Percentiles rank a stretch among this genome's conserved stretches.
phyloP scores from a whole-genome alignment of 257 asterid species.

The Ophiorrhiza pumila region DNA sequence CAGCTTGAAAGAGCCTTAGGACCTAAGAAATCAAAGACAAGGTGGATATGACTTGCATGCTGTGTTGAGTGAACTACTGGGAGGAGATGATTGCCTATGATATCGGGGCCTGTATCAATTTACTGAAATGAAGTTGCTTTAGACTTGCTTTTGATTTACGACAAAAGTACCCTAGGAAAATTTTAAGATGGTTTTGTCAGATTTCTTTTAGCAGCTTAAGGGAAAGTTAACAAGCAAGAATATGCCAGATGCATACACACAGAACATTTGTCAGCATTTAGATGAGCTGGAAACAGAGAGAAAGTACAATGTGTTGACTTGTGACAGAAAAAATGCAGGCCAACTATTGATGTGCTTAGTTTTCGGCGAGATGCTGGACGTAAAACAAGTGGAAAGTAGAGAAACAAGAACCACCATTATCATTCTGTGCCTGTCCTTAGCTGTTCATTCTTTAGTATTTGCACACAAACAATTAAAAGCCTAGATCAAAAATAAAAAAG shows the following conservation, averaged over 20 bases:
- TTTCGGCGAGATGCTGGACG: not conserved
- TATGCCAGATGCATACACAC: not conserved
- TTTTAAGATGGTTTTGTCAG: not conserved
- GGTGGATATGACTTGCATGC: slow-evolving; percentile 2
- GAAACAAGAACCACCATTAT: not conserved
- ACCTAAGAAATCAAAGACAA: not conserved
- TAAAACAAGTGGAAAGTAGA: not conserved
- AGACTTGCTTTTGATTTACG: not conserved
- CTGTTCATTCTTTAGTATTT: not conserved
- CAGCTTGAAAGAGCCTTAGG: not conserved
- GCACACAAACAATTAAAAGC: not conserved
- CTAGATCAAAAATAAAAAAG: not conserved
- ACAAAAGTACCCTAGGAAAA: not conserved
- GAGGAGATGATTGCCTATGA: not conserved
- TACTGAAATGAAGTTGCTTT: not conserved
- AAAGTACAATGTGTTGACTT: not conserved
- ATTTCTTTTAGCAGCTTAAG: not conserved
- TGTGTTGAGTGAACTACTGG: not conserved
- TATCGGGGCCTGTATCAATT: not conserved
- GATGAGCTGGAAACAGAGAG: not conserved
- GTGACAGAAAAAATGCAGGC: too few species aligned
- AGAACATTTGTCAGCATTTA: slow-evolving; percentile 3
- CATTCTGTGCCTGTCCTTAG: not conserved
- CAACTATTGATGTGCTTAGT: not conserved
- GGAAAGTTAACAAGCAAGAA: not conserved